These are phyloP conservation scores for Starmerella stigmatis DNA, from an alignment of 805 yeast species.

Conservation along the genomic window DNA sequence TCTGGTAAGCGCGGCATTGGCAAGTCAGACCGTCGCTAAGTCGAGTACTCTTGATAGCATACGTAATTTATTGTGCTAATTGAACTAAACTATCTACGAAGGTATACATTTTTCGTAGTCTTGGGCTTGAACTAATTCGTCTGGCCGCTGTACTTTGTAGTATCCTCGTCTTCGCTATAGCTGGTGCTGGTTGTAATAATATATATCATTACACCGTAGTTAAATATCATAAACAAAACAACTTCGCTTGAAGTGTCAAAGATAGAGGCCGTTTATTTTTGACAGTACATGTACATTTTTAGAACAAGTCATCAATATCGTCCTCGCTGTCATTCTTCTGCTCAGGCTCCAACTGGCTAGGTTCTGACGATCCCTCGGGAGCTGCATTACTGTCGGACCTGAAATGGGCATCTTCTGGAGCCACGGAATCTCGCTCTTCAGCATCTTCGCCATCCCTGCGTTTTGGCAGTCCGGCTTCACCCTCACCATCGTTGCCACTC, in stretches of 20 bases:
- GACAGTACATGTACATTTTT: no score
- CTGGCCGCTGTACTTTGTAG: no score
- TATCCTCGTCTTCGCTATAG: no score
- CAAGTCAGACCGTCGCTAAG: constrained; percentile 75
- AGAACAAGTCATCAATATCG: constrained; percentile 6
- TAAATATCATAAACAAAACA: no score
- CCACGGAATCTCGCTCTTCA: background rate
- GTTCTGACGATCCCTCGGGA: background rate
- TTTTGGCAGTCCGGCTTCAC: background rate
- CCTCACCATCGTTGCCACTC: background rate
- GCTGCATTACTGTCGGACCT: background rate
- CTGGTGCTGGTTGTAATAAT: no score
- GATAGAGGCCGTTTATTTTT: no score
- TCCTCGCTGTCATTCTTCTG: background rate
- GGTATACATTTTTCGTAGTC: no score
- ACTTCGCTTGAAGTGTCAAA: no score
- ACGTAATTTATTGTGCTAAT: constrained; percentile 3
- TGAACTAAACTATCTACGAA: no score
- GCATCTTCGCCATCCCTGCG: background rate
- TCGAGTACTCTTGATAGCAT: background rate
- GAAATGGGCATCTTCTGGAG: no score
- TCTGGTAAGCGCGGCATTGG: constrained; percentile 96
- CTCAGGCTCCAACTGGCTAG: background rate
- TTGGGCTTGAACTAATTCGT: no score
- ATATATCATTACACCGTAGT: no score